A percentile compares a stretch with the other conserved stretches of the same genome.
These are phyloP conservation scores for Pleurotus giganteus DNA, from an alignment of 768 basidiomycete genomes.

Conservation along the genomic window DNA sequence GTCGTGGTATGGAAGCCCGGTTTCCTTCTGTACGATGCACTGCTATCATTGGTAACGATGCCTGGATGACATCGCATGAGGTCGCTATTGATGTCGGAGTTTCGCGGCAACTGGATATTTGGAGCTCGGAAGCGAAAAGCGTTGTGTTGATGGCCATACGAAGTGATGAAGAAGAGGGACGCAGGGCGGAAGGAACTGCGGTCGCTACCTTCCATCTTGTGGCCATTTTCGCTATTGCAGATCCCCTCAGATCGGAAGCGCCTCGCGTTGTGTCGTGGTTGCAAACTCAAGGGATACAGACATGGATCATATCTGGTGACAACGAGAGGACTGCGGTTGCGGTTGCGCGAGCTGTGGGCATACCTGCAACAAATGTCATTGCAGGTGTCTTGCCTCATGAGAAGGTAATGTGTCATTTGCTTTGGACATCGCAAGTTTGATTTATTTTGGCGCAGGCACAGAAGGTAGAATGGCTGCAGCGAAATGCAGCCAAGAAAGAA, in stretches of 20 bases:
- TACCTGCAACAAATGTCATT: conserved; percentile 63
- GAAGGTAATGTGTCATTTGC: conserved; percentile 44
- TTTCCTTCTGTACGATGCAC: conserved; percentile 56
- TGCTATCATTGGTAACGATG: conserved; percentile 69
- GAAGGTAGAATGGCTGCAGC: conserved; percentile 57
- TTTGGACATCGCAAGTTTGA: conserved; percentile 8
- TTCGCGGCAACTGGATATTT: conserved; percentile 34
- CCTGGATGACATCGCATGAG: conserved; percentile 55
- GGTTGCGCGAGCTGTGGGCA: conserved; percentile 66
- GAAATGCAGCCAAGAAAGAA: conserved; percentile 4
- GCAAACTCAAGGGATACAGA: conserved; percentile 49
- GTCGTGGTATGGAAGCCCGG: conserved; percentile 57
- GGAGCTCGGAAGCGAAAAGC: conserved; percentile 71
- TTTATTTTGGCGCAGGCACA: conserved; percentile 49
- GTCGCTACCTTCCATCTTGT: background rate
- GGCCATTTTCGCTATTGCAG: conserved; percentile 14
- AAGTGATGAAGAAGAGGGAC: background rate
- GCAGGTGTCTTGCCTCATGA: conserved; percentile 82
- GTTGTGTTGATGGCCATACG: conserved; percentile 58
- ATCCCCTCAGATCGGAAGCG: conserved; percentile 67
- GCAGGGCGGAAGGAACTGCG: conserved; percentile 1
- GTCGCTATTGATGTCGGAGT: conserved; percentile 29
- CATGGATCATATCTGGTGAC: conserved; percentile 87
- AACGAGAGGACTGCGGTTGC: conserved; percentile 61
- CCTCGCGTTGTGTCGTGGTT: conserved; percentile 50